Percentiles rank a stretch among this genome's conserved stretches.
These are phyloP conservation scores for Heritiera fomes DNA, from an alignment of 345 rosid genomes.

Conservation along the genomic window DNA sequence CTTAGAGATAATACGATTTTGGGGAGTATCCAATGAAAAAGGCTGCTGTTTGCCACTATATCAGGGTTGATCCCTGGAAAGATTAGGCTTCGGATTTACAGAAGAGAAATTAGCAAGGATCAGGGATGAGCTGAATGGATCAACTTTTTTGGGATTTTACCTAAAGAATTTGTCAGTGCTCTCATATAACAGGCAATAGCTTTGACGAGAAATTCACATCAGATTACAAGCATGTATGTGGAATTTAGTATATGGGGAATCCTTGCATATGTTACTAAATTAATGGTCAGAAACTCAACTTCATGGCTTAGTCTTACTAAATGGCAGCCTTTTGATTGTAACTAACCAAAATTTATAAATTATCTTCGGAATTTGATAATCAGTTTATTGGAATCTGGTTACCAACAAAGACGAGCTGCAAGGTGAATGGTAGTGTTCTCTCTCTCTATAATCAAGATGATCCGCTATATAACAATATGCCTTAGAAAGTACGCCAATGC, in stretches of 20 bases:
- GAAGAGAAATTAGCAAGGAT: constrained; percentile 18
- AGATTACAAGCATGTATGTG: constrained; percentile 11
- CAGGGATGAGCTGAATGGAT: neutral
- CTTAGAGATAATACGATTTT: constrained; percentile 3
- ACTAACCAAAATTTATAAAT: constrained; percentile 7
- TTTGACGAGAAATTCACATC: constrained; percentile 9
- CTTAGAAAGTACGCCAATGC: neutral
- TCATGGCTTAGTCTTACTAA: neutral
- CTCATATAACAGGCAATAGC: constrained; percentile 11
- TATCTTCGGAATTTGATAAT: constrained; percentile 1
- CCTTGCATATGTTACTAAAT: constrained; percentile 11
- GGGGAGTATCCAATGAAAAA: neutral
- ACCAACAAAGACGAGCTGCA: too few species aligned
- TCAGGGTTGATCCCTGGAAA: constrained; percentile 12
- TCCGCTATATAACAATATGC: neutral
- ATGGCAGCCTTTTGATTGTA: constrained; percentile 1
- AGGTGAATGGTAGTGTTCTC: too few species aligned
- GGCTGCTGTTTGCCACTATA: constrained; percentile 6
- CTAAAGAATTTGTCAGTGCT: constrained; percentile 14
- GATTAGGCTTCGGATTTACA: constrained; percentile 11
- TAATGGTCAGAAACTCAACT: neutral
- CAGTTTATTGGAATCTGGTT: neutral
- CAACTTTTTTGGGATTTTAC: constrained; percentile 7
- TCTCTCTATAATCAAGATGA: neutral
- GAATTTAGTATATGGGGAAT: constrained; percentile 16